phyloP scores from a whole-genome alignment of 306 rosid genomes.

The Prunus mume region DNA sequence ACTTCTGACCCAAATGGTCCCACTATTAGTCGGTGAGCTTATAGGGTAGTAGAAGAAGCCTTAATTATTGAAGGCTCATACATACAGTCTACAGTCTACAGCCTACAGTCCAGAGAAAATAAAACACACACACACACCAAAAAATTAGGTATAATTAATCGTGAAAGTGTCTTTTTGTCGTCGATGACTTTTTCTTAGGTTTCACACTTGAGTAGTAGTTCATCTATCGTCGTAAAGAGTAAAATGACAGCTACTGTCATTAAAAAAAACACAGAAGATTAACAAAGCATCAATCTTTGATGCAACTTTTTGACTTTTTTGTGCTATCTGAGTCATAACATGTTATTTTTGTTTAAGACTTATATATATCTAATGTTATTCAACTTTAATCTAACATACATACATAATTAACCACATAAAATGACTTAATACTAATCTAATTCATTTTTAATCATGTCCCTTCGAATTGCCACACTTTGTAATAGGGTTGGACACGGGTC shows the following conservation, averaged over 20 bases:
- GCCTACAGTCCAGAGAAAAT: no score
- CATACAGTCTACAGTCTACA: no score
- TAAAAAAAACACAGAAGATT: neutral
- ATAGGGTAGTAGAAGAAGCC: neutral
- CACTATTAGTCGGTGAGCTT: constrained; percentile 38
- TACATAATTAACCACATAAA: neutral
- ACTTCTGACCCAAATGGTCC: constrained; percentile 22
- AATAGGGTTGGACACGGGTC: neutral
- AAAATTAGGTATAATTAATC: no score
- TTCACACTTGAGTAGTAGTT: neutral
- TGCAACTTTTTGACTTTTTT: neutral
- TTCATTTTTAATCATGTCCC: neutral
- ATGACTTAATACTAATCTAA: neutral
- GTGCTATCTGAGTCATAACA: neutral
- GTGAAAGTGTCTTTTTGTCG: no score
- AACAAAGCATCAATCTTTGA: neutral
- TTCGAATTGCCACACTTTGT: neutral
- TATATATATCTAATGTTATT: neutral
- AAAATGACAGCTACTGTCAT: neutral
- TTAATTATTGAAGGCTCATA: neutral
- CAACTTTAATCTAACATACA: neutral
- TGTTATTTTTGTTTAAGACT: neutral
- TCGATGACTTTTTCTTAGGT: neutral
- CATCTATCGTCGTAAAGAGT: neutral
- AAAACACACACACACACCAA: no score